Percentiles rank a stretch among this genome's conserved stretches.
Conservation (phyloP, 345 rosid species). For the Geranium rotundifolium region DNA sequence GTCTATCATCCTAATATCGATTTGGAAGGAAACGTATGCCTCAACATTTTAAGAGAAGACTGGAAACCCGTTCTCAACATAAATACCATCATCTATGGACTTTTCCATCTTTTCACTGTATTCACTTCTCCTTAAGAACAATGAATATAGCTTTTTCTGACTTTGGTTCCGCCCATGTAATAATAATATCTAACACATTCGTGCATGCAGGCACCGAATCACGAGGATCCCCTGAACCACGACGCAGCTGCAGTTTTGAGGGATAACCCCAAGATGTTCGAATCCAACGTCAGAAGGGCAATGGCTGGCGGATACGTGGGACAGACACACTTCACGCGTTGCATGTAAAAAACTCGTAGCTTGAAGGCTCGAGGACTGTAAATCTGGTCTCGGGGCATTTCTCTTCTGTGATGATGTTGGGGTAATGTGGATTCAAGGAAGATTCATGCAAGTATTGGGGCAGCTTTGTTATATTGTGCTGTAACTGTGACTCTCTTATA, state of each 20-base stretch:
- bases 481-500: no score
- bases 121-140: not conserved
- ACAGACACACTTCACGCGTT: slow-evolving; percentile 53
- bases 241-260: slow-evolving; percentile 86
- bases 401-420: not conserved
- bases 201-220: slow-evolving; percentile 66
- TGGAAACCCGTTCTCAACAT: slow-evolving; percentile 98
- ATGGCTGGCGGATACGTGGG: slow-evolving; percentile 81
- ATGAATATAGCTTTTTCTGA: not conserved
- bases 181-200: not conserved
- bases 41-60: slow-evolving; percentile 87
- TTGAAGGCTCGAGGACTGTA: not conserved
- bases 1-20: slow-evolving; percentile 95
- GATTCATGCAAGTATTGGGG: no score
- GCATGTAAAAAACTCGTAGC: slow-evolving; percentile 20
- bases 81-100: slow-evolving; percentile 80
- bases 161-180: not conserved
- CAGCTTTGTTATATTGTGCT: no score
- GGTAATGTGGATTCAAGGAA: not conserved
- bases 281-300: slow-evolving; percentile 61
- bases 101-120: slow-evolving; percentile 93
- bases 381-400: not conserved
- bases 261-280: slow-evolving; percentile 66
- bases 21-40: slow-evolving; percentile 93
- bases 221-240: slow-evolving; percentile 88